Evolutionary conservation across 805 yeast species (phyloP).

Genomic region (Candida yuanshanica): DNA sequence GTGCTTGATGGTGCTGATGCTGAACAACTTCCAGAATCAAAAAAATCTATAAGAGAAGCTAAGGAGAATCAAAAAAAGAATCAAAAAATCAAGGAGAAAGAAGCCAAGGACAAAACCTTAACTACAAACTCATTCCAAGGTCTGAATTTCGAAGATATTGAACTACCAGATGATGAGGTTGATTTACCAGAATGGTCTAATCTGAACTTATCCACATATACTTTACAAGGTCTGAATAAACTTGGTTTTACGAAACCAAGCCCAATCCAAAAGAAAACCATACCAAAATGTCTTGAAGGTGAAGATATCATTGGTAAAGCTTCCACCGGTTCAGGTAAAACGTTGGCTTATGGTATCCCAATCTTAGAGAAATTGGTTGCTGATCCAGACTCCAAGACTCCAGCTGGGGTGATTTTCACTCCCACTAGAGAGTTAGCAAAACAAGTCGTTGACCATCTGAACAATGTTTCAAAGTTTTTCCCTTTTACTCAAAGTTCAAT

Average conservation of each 20-base stretch:
- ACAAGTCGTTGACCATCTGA: conserved; percentile 82
- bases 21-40: conserved; percentile 11
- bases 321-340: conserved; percentile 96
- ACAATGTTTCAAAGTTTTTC: conserved; percentile 43
- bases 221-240: conserved; percentile 55
- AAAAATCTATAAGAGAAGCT: conserved; percentile 14
- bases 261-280: conserved; percentile 69
- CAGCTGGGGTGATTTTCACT: conserved; percentile 77
- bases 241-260: conserved; percentile 70
- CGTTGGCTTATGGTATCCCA: conserved; percentile 92
- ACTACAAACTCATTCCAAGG: conserved; percentile 15
- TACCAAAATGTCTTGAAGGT: conserved; percentile 70
- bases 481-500: conserved; percentile 53
- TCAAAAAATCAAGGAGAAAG: conserved; percentile 11
- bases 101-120: conserved; percentile 13
- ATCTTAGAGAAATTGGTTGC: conserved; percentile 61
- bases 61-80: conserved; percentile 19
- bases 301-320: conserved; percentile 92
- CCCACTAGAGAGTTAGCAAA: conserved; percentile 97
- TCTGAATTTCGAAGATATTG: conserved; percentile 26
- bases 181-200: conserved; percentile 59
- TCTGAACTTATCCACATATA: conserved; percentile 43
- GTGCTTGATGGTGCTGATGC: conserved; percentile 14
- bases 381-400: conserved; percentile 30
- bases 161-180: conserved; percentile 31